phyloP scores from a whole-genome alignment of 2,329 filamentous ascomycete species.

The Colletotrichum noveboracense region DNA sequence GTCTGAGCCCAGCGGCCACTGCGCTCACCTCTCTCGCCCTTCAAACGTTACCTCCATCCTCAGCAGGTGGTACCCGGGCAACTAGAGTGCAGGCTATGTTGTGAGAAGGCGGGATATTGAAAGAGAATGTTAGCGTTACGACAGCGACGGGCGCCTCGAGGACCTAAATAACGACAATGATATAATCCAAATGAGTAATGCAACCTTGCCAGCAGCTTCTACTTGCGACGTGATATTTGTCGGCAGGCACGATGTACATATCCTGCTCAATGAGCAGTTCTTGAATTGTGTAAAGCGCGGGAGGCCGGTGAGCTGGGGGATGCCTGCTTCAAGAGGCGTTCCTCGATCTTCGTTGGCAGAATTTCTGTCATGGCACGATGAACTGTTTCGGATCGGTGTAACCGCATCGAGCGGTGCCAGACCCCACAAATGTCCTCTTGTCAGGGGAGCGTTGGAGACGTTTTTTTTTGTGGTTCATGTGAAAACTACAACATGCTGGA shows the following conservation, averaged over 20 bases:
- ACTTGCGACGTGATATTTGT: neutral
- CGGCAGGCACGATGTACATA: neutral
- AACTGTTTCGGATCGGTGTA: neutral
- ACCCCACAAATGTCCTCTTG: neutral
- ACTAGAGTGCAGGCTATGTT: neutral
- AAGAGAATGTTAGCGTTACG: neutral
- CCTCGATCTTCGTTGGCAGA: neutral
- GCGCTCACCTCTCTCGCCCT: slow-evolving; percentile 14
- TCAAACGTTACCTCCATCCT: slow-evolving; percentile 12
- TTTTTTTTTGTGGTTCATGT: neutral
- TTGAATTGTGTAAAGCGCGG: neutral
- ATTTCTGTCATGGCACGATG: neutral
- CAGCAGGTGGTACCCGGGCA: slow-evolving; percentile 17
- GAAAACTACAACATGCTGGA: neutral
- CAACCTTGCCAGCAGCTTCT: neutral
- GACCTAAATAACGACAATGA: neutral
- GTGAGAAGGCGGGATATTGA: neutral
- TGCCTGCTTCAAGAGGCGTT: neutral
- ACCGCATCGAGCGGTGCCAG: neutral
- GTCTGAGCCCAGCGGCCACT: slow-evolving; percentile 15
- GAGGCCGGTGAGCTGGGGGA: neutral
- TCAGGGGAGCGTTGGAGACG: neutral
- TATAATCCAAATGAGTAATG: neutral
- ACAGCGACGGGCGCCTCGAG: neutral
- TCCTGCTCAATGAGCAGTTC: neutral